Conservation (phyloP, 2,329 filamentous ascomycete species). For the Neurospora sp. region DNA sequence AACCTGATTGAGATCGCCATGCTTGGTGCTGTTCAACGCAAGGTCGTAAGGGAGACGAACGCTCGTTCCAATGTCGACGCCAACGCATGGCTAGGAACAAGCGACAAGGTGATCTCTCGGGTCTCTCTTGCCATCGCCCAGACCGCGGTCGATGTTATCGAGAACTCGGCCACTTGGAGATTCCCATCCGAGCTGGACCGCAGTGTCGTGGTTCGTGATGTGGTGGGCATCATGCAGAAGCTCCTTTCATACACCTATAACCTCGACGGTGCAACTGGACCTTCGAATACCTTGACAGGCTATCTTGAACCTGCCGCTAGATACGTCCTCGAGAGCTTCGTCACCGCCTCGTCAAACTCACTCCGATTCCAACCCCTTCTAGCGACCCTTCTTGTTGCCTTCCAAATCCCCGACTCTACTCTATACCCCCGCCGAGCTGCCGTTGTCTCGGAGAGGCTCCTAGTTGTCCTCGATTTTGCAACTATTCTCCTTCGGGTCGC, state of each 20-base stretch:
- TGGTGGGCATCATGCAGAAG: constrained; percentile 61
- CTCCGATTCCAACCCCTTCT: constrained; percentile 71
- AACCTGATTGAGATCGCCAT: constrained; percentile 68
- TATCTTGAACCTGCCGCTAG: constrained; percentile 63
- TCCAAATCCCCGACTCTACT: constrained; percentile 51
- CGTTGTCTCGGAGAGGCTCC: constrained; percentile 53
- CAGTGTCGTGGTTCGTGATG: constrained; percentile 55
- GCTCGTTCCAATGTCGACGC: constrained; percentile 35
- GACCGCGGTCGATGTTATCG: constrained; percentile 71
- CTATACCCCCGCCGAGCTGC: constrained; percentile 46
- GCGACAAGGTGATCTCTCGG: constrained; percentile 65
- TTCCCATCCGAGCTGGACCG: constrained; percentile 62
- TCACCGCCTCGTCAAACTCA: constrained; percentile 59
- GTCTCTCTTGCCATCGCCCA: constrained; percentile 65
- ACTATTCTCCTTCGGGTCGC: constrained; percentile 63
- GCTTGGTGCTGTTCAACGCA: constrained; percentile 57
- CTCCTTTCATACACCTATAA: constrained; percentile 66
- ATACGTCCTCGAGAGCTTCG: constrained; percentile 68
- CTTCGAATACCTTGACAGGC: constrained; percentile 33
- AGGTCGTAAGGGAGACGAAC: constrained; percentile 40
- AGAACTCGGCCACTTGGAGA: constrained; percentile 79
- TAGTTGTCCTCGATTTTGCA: constrained; percentile 54
- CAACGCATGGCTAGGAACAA: constrained; percentile 59
- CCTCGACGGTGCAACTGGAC: constrained; percentile 49
- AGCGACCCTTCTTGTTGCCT: constrained; percentile 54